phyloP scores from a whole-genome alignment of 192 early-diverging fungal species.

The Obelidium mucronatum region DNA sequence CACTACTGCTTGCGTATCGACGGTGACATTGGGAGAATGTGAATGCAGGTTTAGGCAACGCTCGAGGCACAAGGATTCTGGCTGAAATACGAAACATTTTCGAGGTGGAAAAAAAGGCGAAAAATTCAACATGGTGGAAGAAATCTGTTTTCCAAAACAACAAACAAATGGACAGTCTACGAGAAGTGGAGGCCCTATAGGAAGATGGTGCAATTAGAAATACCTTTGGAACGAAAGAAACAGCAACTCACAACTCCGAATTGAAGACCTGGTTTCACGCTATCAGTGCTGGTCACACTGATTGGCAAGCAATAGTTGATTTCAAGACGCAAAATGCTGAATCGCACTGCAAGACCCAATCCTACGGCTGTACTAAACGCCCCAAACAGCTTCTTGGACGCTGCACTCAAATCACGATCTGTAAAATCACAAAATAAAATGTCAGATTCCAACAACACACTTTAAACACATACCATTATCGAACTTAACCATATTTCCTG shows the following conservation, averaged over 20 bases:
- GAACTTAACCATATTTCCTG: conserved; percentile 73
- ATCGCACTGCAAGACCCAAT: conserved; percentile 84
- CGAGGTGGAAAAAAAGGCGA: too few relatives aligned
- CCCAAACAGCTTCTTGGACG: conserved; percentile 39
- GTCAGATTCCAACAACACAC: neutral
- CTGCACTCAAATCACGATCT: conserved; percentile 6
- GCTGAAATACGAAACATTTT: too few relatives aligned
- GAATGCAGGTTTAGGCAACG: too few relatives aligned
- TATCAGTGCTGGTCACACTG: conserved; percentile 42
- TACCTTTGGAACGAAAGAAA: neutral
- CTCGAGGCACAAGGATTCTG: too few relatives aligned
- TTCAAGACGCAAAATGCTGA: conserved; percentile 86
- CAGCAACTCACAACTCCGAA: conserved; percentile 68
- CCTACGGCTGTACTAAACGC: conserved; percentile 78
- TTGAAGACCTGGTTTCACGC: conserved; percentile 77
- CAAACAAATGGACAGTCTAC: neutral
- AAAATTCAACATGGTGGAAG: too few relatives aligned
- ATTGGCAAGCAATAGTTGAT: conserved; percentile 89
- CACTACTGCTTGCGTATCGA: too few relatives aligned
- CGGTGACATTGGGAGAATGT: too few relatives aligned
- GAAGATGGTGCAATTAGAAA: too few relatives aligned
- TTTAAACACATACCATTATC: too few relatives aligned
- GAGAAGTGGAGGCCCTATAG: neutral
- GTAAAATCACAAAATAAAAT: neutral
- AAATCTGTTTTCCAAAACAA: too few relatives aligned